Conservation (phyloP, 179 eudicot species). For the Nepenthes alata region DNA sequence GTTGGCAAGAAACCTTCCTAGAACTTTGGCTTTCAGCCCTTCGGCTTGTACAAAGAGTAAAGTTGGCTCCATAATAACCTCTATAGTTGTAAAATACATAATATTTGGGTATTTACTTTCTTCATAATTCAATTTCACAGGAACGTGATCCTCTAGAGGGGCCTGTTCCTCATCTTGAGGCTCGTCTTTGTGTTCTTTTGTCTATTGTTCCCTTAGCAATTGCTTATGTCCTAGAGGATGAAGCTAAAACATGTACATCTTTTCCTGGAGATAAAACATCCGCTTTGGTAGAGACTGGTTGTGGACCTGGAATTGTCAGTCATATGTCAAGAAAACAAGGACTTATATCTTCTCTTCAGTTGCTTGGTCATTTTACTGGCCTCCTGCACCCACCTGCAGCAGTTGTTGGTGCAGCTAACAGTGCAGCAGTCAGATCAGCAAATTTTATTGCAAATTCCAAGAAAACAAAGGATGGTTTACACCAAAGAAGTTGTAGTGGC, state of each 20-base stretch:
- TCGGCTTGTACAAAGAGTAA: constrained; percentile 35
- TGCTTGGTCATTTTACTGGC: constrained; percentile 17
- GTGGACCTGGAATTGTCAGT: constrained; percentile 6
- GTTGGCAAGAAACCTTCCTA: constrained; percentile 33
- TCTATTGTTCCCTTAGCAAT: constrained; percentile 28
- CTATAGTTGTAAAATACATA: not conserved
- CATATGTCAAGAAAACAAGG: constrained; percentile 15
- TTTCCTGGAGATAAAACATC: constrained; percentile 5
- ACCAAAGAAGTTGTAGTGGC: constrained; percentile 3
- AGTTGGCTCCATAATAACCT: constrained; percentile 4
- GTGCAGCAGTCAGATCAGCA: constrained; percentile 28
- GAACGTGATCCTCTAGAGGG: constrained; percentile 34
- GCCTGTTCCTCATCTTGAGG: constrained; percentile 29
- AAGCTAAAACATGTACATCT: constrained; percentile 2
- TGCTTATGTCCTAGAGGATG: constrained; percentile 20
- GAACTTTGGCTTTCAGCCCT: constrained; percentile 34
- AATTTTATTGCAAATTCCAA: constrained; percentile 13
- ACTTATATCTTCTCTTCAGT: constrained; percentile 23
- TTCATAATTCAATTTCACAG: constrained; percentile 11
- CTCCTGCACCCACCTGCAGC: constrained; percentile 24
- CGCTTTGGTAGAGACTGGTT: not conserved
- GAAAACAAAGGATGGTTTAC: constrained; percentile 11
- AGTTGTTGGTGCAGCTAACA: constrained; percentile 21
- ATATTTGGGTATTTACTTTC: constrained; percentile 5
- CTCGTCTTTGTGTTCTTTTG: constrained; percentile 26